Evolutionary conservation across 2,329 filamentous ascomycete genomes (phyloP).

Genomic region (Dactylella cylindrospora): DNA sequence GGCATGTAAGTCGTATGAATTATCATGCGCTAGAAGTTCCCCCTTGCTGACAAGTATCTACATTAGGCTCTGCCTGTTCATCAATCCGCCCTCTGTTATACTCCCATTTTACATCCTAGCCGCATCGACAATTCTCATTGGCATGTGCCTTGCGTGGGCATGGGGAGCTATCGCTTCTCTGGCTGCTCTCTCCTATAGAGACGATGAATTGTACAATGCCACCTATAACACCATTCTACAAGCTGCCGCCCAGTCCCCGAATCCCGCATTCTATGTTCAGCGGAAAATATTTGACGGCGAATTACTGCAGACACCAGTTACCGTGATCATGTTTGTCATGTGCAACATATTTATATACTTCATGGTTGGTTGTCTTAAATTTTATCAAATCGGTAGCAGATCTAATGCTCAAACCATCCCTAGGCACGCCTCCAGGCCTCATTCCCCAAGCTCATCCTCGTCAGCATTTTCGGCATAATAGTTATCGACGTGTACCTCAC

Average conservation of each 20-base stretch:
- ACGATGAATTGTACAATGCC: slow-evolving; percentile 52
- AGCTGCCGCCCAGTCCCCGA: slow-evolving; percentile 51
- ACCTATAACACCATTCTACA: slow-evolving; percentile 51
- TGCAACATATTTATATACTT: slow-evolving; percentile 56
- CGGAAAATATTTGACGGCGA: slow-evolving; percentile 54
- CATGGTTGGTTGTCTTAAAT: slow-evolving; percentile 49
- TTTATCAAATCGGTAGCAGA: no score
- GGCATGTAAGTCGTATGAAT: slow-evolving; percentile 45
- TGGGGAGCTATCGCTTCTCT: slow-evolving; percentile 59
- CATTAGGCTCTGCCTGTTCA: slow-evolving; percentile 53
- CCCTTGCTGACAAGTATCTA: neutral
- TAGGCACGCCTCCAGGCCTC: slow-evolving; percentile 55
- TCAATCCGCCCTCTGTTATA: slow-evolving; percentile 56
- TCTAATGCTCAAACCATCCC: no score
- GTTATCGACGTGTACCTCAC: slow-evolving; percentile 56
- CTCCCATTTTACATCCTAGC: slow-evolving; percentile 56
- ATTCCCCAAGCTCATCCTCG: slow-evolving; percentile 55
- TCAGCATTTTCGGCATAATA: slow-evolving; percentile 57
- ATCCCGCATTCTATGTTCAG: slow-evolving; percentile 50
- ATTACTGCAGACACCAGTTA: slow-evolving; percentile 57
- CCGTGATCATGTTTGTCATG: slow-evolving; percentile 52
- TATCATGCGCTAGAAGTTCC: neutral
- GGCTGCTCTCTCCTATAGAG: slow-evolving; percentile 55
- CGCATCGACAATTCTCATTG: slow-evolving; percentile 54
- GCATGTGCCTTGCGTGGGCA: slow-evolving; percentile 57